A percentile compares a stretch with the other conserved stretches of the same genome.
These are phyloP conservation scores for Pseudogymnoascus verrucosus DNA, from an alignment of 2,329 filamentous ascomycete genomes.

Conservation along the genomic window DNA sequence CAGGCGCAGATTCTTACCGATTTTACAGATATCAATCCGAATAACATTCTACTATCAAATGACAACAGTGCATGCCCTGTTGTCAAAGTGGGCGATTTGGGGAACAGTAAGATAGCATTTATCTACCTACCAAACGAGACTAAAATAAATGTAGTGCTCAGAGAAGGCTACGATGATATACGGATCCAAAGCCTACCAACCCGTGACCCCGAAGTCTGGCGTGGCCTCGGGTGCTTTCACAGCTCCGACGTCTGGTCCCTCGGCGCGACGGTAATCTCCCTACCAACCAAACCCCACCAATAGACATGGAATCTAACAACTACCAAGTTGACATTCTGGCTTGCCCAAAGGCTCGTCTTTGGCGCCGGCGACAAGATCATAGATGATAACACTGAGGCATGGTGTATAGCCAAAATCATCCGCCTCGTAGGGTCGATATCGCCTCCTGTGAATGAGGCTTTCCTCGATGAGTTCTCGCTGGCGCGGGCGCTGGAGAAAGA, in stretches of 20 bases:
- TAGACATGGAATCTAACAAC: conserved; percentile 11
- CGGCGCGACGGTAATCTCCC: conserved; percentile 18
- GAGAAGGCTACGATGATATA: conserved; percentile 10
- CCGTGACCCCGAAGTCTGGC: conserved; percentile 13
- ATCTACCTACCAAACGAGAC: background rate
- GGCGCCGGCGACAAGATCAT: conserved; percentile 18
- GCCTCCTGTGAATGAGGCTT: conserved; percentile 11
- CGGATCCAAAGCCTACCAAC: conserved; percentile 2
- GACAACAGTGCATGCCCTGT: conserved; percentile 14
- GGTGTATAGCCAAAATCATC: conserved; percentile 22
- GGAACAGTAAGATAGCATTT: conserved; percentile 14
- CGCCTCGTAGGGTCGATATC: conserved; percentile 17
- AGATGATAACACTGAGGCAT: conserved; percentile 17
- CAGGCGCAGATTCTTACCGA: conserved; percentile 4
- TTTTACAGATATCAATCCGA: conserved; percentile 19
- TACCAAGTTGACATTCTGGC: conserved; percentile 16
- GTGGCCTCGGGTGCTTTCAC: conserved; percentile 17
- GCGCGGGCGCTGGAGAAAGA: conserved; percentile 1
- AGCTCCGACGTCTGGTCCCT: conserved; percentile 22
- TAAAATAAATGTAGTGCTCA: conserved; percentile 5
- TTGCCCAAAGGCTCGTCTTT: conserved; percentile 17
- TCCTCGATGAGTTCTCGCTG: background rate
- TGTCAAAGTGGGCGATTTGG: conserved; percentile 20
- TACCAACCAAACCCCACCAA: background rate
- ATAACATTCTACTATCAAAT: conserved; percentile 20